A percentile compares a stretch with the other conserved stretches of the same genome.
Conservation (phyloP, 805 yeast species). For the Candida dajiaensis region DNA sequence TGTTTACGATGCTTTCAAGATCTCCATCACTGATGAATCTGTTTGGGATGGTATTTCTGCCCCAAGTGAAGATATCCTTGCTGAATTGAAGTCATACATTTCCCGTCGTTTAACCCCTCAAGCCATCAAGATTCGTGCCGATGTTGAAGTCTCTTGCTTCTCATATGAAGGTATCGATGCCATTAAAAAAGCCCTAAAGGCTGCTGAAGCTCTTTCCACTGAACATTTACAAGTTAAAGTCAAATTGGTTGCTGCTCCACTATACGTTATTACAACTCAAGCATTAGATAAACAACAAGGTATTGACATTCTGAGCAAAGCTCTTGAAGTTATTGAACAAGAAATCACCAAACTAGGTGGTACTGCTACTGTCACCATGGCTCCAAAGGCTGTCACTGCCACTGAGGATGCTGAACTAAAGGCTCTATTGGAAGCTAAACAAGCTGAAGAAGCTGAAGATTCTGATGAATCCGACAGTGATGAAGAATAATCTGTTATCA, state of each 20-base stretch:
- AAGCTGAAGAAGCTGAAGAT: conserved; percentile 75
- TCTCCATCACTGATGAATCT: conserved; percentile 83
- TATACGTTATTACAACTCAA: conserved; percentile 89
- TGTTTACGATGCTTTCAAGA: conserved; percentile 94
- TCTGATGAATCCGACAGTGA: conserved; percentile 64
- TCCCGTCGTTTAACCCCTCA: conserved; percentile 95
- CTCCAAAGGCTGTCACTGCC: conserved; percentile 98
- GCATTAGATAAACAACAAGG: conserved; percentile 91
- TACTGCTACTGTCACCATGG: conserved; percentile 88
- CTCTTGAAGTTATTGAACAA: conserved; percentile 70
- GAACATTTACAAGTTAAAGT: conserved; percentile 88
- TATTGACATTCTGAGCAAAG: conserved; percentile 67
- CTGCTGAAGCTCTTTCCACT: conserved; percentile 80
- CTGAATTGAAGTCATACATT: conserved; percentile 82
- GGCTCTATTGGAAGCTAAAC: conserved; percentile 90
- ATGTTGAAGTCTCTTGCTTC: conserved; percentile 95
- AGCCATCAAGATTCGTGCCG: conserved; percentile 97
- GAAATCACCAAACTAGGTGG: conserved; percentile 75
- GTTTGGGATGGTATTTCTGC: conserved; percentile 78
- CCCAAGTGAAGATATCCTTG: conserved; percentile 68
- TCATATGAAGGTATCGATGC: conserved; percentile 98
- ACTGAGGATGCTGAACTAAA: conserved; percentile 97
- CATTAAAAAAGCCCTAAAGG: conserved; percentile 78
- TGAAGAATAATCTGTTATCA: conserved; percentile 25
- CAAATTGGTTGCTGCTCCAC: conserved; percentile 94